A percentile compares a stretch with the other conserved stretches of the same genome.
These are phyloP conservation scores for Cyberlindnera nakhonratchasimensis DNA, from an alignment of 805 yeast genomes.

Conservation along the genomic window DNA sequence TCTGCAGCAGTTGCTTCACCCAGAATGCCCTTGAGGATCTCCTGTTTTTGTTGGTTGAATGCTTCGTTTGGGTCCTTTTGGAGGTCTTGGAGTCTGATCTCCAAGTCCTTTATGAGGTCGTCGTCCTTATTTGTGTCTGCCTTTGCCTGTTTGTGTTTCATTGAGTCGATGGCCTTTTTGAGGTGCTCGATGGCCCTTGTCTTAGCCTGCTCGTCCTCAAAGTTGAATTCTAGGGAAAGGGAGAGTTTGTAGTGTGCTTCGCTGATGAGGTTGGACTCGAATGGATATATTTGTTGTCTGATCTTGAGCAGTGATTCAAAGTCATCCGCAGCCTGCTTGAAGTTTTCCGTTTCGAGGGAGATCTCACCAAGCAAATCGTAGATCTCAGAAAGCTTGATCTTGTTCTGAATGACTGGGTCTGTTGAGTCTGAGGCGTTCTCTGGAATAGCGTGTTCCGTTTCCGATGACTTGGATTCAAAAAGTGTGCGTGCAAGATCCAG, in stretches of 20 bases:
- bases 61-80: constrained; percentile 48
- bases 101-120: constrained; percentile 52
- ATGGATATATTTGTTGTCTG: constrained; percentile 47
- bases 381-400: constrained; percentile 63
- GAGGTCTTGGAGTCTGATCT: constrained; percentile 53
- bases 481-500: constrained; percentile 73
- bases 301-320: constrained; percentile 54
- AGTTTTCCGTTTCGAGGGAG: constrained; percentile 85
- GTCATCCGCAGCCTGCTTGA: constrained; percentile 72
- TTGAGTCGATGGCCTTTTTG: constrained; percentile 48
- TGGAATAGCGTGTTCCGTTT: constrained; percentile 19
- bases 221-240: constrained; percentile 68
- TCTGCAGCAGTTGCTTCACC: constrained; percentile 39
- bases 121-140: constrained; percentile 38
- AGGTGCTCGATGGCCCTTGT: constrained; percentile 52
- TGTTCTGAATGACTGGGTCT: constrained; percentile 35
- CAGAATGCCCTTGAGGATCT: constrained; percentile 52
- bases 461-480: constrained; percentile 37
- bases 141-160: constrained; percentile 27
- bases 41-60: constrained; percentile 46
- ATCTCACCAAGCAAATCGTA: constrained; percentile 86
- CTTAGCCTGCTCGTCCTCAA: constrained; percentile 47
- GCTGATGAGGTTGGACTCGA: constrained; percentile 55
- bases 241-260: constrained; percentile 82
- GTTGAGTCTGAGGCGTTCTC: constrained; percentile 22